Evolutionary conservation across 331 rosid genomes (phyloP).

Genomic region (Dryas integrifolia): DNA sequence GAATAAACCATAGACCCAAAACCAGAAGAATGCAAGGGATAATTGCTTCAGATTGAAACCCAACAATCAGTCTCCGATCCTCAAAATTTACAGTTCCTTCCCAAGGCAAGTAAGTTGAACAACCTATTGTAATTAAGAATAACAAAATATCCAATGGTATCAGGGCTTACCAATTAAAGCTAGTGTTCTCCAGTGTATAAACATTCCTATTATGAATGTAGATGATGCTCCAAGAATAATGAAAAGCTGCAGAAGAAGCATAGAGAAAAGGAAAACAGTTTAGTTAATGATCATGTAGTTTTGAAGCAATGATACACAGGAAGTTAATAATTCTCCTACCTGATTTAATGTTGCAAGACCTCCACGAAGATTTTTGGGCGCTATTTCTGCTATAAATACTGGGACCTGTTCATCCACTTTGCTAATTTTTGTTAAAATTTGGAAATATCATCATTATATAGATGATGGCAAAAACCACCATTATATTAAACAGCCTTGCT

Average conservation of each 20-base stretch:
- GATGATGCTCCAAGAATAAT: conserved; percentile 40
- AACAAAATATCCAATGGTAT: not conserved
- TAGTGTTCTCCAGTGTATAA: conserved; percentile 41
- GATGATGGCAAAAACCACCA: not conserved
- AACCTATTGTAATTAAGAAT: not conserved
- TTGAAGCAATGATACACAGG: not conserved
- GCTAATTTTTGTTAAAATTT: conserved; percentile 16
- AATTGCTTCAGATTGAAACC: conserved; percentile 31
- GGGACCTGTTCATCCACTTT: conserved; percentile 37
- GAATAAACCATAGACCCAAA: conserved; percentile 39
- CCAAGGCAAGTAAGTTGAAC: not conserved
- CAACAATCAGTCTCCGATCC: conserved; percentile 11
- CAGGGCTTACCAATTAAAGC: conserved; percentile 39
- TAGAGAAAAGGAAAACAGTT: not conserved
- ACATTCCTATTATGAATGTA: conserved; percentile 41
- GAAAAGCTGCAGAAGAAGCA: conserved; percentile 39
- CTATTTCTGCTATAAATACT: conserved; percentile 41
- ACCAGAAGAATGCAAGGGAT: conserved; percentile 44
- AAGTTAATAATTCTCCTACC: conserved; percentile 16
- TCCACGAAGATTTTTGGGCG: conserved; percentile 48
- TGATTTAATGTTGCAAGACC: conserved; percentile 44
- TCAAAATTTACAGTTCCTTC: not conserved
- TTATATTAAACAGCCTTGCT: not conserved
- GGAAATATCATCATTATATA: conserved; percentile 6
- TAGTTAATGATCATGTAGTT: not conserved